Percentiles rank a stretch among this genome's conserved stretches.
Conservation (phyloP, 495 filamentous ascomycete genomes). For the Astrothelium subdiscretum region DNA sequence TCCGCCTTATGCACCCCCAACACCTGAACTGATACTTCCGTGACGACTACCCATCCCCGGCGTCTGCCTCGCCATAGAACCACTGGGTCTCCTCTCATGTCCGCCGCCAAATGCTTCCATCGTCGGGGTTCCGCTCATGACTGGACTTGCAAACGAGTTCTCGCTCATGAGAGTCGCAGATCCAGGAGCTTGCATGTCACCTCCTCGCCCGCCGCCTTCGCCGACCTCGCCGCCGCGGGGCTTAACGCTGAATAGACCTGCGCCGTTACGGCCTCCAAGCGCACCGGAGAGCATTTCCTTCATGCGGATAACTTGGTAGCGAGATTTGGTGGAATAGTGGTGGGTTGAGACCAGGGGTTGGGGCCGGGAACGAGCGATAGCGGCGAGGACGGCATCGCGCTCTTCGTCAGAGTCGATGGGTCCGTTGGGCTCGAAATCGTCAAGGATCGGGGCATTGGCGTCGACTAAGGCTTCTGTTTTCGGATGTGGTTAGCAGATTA, state of each 20-base stretch:
- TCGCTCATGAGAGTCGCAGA: not conserved
- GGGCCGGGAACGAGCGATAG: slow-evolving; percentile 61
- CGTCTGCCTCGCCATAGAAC: not conserved
- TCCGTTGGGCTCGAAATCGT: slow-evolving; percentile 58
- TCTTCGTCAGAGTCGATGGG: slow-evolving; percentile 91
- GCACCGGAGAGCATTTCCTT: slow-evolving; percentile 81
- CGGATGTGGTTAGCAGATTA: not conserved
- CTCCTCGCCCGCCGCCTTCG: not conserved
- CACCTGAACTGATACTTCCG: not conserved
- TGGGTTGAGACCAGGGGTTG: slow-evolving; percentile 59
- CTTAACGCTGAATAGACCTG: slow-evolving; percentile 15
- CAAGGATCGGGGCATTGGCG: slow-evolving; percentile 81
- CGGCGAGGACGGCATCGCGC: slow-evolving; percentile 74
- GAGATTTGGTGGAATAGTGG: slow-evolving; percentile 52
- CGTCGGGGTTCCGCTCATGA: not conserved
- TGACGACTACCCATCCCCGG: not conserved
- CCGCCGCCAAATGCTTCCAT: not conserved
- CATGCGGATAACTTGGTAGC: slow-evolving; percentile 74
- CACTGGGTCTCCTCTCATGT: not conserved
- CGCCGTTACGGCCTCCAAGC: slow-evolving; percentile 29
- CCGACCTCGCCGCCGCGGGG: not conserved
- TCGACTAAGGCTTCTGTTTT: slow-evolving; percentile 75
- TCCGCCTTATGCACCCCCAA: not conserved
- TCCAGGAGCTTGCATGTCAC: not conserved
- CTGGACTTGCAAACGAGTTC: not conserved